These are phyloP conservation scores for Nothophaeocryptopus gaeumannii DNA, from an alignment of 2,329 filamentous ascomycete genomes.

Conservation along the genomic window DNA sequence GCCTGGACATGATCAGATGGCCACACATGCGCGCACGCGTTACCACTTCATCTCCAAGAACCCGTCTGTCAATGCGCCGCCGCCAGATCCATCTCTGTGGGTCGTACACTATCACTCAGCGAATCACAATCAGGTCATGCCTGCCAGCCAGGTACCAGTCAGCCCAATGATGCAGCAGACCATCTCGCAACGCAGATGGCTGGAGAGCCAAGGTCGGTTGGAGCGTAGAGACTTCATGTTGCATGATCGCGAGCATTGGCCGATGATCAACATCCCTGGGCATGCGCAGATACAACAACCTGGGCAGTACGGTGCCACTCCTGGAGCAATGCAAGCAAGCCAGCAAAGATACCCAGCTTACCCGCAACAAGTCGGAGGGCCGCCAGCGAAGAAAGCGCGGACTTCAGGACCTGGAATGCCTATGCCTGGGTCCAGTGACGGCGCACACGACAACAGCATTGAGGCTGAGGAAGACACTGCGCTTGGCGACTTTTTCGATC, in stretches of 20 bases:
- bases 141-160: slow-evolving; percentile 64
- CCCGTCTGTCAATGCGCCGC: slow-evolving; percentile 66
- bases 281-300: slow-evolving; percentile 18
- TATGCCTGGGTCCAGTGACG: slow-evolving; percentile 40
- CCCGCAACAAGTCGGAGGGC: slow-evolving; percentile 34
- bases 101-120: slow-evolving; percentile 84
- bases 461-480: slow-evolving; percentile 91
- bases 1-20: slow-evolving; percentile 66
- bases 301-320: slow-evolving; percentile 12
- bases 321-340: slow-evolving; percentile 15
- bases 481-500: slow-evolving; percentile 83
- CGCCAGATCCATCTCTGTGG: slow-evolving; percentile 79
- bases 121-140: slow-evolving; percentile 70
- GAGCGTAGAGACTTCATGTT: slow-evolving; percentile 93
- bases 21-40: slow-evolving; percentile 75
- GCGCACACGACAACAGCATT: slow-evolving; percentile 49
- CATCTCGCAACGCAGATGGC: slow-evolving; percentile 59
- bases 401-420: slow-evolving; percentile 42
- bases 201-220: slow-evolving; percentile 74
- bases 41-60: slow-evolving; percentile 79
- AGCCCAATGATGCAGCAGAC: slow-evolving; percentile 57
- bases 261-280: slow-evolving; percentile 70
- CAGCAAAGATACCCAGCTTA: slow-evolving; percentile 30
- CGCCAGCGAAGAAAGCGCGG: slow-evolving; percentile 47
- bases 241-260: slow-evolving; percentile 85